phyloP scores from a whole-genome alignment of 192 early-diverging fungal species.

The Coemansia nantahalensis region DNA sequence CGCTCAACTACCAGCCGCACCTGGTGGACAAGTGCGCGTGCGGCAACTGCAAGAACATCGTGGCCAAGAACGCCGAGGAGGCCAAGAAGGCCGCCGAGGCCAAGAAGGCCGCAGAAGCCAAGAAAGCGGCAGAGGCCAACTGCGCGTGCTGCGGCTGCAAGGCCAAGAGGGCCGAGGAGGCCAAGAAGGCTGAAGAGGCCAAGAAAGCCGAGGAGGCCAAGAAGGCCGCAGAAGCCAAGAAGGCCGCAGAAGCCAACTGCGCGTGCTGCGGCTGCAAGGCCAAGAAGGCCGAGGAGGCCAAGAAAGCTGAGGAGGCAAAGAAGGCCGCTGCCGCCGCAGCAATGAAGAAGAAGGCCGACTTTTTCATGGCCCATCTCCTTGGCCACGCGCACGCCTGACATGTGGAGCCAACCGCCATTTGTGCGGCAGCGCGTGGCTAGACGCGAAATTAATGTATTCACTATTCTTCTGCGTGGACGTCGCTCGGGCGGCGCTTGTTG shows the following conservation, averaged over 20 bases:
- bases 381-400: conserved; percentile 4
- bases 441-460: too few species aligned
- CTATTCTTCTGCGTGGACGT: background rate
- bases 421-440: too few species aligned
- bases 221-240: conserved; percentile 19
- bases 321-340: conserved; percentile 12
- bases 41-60: conserved; percentile 22
- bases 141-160: too few species aligned
- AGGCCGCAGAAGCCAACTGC: conserved; percentile 1
- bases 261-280: too few species aligned
- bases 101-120: conserved; percentile 13
- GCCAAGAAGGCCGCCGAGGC: conserved; percentile 25
- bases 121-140: too few species aligned
- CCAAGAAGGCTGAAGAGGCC: conserved; percentile 9
- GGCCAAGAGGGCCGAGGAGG: conserved; percentile 15
- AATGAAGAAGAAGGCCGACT: conserved; percentile 7
- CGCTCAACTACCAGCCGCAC: conserved; percentile 34
- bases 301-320: conserved; percentile 10
- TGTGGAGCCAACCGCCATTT: background rate
- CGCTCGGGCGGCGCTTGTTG: too few species aligned
- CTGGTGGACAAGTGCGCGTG: conserved; percentile 24
- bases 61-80: conserved; percentile 22
- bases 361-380: conserved; percentile 18
- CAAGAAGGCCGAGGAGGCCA: conserved; percentile 14
- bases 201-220: conserved; percentile 30